Percentiles rank a stretch among this genome's conserved stretches.
Evolutionary conservation across 306 rosid genomes (phyloP).

Genomic region (Coriaria nepalensis): DNA sequence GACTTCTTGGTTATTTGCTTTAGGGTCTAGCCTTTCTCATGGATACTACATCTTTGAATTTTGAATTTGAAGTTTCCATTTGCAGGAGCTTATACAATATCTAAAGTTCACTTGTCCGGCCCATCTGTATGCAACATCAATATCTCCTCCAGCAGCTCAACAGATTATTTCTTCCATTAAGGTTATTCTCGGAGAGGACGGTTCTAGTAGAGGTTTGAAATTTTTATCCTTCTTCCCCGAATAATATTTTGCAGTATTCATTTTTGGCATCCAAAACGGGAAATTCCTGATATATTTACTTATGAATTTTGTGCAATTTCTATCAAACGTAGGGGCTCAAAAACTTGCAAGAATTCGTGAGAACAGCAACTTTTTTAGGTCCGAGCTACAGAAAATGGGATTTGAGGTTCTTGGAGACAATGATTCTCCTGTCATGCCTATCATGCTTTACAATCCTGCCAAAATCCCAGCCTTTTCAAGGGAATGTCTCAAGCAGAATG

Average conservation of each 20-base stretch:
- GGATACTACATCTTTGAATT: background rate
- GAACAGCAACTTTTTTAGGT: conserved; percentile 87
- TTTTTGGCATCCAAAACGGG: background rate
- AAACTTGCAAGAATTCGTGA: conserved; percentile 74
- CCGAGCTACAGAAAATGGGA: conserved; percentile 85
- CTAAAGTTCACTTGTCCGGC: conserved; percentile 81
- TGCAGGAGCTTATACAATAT: conserved; percentile 66
- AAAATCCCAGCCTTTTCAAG: conserved; percentile 93
- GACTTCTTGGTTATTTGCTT: conserved; percentile 1
- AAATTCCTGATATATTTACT: conserved; percentile 1
- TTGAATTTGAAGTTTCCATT: conserved; percentile 3
- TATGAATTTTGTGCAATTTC: background rate
- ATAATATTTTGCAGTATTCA: background rate
- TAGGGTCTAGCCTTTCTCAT: background rate
- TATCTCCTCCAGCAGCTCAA: conserved; percentile 91
- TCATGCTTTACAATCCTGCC: conserved; percentile 87
- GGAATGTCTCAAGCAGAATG: conserved; percentile 78
- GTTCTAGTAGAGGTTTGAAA: conserved; percentile 65
- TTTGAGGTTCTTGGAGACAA: conserved; percentile 75
- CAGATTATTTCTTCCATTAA: conserved; percentile 73
- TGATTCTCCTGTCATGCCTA: conserved; percentile 87
- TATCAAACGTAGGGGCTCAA: conserved; percentile 66
- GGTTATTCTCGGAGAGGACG: conserved; percentile 91
- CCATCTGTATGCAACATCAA: conserved; percentile 82
- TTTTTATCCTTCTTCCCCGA: background rate